A percentile compares a stretch with the other conserved stretches of the same genome.
Evolutionary conservation across 768 basidiomycete species (phyloP).

Genomic region (Mycena rosella): DNA sequence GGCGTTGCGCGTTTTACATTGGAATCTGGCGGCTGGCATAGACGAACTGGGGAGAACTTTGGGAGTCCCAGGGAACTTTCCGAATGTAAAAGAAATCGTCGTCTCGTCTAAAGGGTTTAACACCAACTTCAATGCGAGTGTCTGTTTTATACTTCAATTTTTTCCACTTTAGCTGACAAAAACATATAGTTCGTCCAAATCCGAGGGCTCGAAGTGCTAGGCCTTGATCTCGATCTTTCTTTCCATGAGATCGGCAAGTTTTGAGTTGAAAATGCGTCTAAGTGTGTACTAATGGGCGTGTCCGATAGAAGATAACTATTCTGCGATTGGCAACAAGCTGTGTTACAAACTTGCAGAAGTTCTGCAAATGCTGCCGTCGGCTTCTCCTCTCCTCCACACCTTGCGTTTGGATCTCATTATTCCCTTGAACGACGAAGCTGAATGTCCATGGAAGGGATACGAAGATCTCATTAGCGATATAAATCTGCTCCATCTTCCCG

Average conservation of each 20-base stretch:
- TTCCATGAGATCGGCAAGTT: too few relatives aligned
- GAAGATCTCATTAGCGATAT: neutral
- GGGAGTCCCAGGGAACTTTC: neutral
- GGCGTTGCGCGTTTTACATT: slow-evolving; percentile 9
- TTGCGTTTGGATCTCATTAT: neutral
- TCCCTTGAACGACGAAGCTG: neutral
- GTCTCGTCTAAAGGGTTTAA: neutral
- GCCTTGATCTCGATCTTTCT: too few relatives aligned
- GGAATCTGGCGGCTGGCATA: slow-evolving; percentile 6
- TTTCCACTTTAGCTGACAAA: too few relatives aligned
- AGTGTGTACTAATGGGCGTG: too few relatives aligned
- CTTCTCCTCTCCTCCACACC: slow-evolving; percentile 21
- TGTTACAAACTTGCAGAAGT: slow-evolving; percentile 15
- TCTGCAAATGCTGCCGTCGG: neutral
- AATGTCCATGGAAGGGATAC: neutral
- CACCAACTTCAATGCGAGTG: too few relatives aligned
- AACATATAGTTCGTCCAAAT: too few relatives aligned
- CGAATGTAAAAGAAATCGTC: slow-evolving; percentile 10
- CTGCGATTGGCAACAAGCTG: neutral
- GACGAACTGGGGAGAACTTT: slow-evolving; percentile 10
- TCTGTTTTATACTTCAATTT: too few relatives aligned
- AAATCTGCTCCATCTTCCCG: neutral
- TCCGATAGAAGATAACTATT: too few relatives aligned
- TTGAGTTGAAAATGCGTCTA: too few relatives aligned
- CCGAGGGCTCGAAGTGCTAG: too few relatives aligned